These are phyloP conservation scores for Fusarium haematococcum DNA, from an alignment of 2,329 filamentous ascomycete genomes.

Conservation along the genomic window DNA sequence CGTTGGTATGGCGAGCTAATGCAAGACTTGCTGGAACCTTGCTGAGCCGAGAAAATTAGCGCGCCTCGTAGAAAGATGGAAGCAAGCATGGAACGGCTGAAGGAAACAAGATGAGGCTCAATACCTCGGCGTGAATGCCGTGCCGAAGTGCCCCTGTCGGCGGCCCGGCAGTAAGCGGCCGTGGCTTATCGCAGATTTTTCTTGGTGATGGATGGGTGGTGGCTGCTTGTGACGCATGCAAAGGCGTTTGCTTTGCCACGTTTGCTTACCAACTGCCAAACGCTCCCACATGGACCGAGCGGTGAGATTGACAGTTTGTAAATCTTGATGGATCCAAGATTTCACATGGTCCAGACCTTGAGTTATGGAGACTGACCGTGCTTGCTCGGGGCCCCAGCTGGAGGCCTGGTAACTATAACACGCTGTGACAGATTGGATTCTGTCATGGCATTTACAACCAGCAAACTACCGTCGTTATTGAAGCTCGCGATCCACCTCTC, in stretches of 20 bases:
- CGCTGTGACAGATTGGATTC: conserved; percentile 14
- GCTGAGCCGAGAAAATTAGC: conserved; percentile 25
- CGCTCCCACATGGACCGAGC: not conserved
- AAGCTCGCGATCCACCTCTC: not conserved
- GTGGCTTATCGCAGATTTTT: conserved; percentile 3
- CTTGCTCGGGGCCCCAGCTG: not conserved
- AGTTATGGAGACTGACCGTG: conserved; percentile 4
- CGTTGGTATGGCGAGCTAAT: conserved; percentile 14
- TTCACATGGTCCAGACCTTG: not conserved
- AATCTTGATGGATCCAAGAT: conserved; percentile 1
- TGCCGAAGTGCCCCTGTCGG: conserved; percentile 5
- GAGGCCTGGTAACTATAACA: not conserved
- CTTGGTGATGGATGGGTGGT: not conserved
- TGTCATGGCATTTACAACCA: conserved; percentile 13
- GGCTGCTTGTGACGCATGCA: not conserved
- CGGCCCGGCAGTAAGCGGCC: conserved; percentile 1
- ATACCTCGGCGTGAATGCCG: not conserved
- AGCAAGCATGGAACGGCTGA: conserved; percentile 24
- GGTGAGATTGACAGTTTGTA: not conserved
- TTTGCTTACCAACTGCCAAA: not conserved
- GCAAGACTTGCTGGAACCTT: conserved; percentile 20
- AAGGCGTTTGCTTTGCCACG: not conserved
- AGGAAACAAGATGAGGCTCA: conserved; percentile 18
- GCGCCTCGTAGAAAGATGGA: conserved; percentile 19
- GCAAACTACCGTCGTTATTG: not conserved